Percentiles rank a stretch among this genome's conserved stretches.
phyloP scores from a whole-genome alignment of 169 alveolate species.

The Eimeria tenella region DNA sequence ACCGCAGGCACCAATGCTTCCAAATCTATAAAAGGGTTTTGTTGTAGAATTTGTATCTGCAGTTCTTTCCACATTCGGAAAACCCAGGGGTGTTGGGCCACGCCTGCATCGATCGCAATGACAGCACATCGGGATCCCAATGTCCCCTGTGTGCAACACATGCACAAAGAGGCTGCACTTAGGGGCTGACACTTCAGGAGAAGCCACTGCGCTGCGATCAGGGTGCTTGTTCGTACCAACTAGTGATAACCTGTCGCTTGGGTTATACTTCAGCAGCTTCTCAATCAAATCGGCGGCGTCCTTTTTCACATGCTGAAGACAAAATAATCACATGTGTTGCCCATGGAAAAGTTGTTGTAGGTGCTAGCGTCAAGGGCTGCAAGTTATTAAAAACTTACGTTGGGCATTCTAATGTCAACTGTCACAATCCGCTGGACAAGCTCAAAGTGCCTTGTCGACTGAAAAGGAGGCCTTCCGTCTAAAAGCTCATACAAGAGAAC shows the following conservation, averaged over 20 bases:
- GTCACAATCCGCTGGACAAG: conserved; percentile 80
- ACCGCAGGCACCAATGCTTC: conserved; percentile 15
- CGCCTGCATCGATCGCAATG: conserved; percentile 42
- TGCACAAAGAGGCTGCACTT: background rate
- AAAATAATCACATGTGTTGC: background rate
- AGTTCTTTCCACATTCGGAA: conserved; percentile 69
- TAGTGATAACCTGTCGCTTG: conserved; percentile 68
- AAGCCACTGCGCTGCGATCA: background rate
- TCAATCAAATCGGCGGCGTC: conserved; percentile 77
- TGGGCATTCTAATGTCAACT: conserved; percentile 74
- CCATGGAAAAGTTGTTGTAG: background rate
- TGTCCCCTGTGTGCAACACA: background rate
- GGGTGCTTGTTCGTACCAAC: conserved; percentile 42
- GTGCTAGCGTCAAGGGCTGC: background rate
- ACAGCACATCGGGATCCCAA: background rate
- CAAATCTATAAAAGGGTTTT: conserved; percentile 22
- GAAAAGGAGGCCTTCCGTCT: conserved; percentile 94
- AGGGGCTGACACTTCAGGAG: background rate
- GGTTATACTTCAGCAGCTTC: conserved; percentile 73
- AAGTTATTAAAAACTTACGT: conserved; percentile 3
- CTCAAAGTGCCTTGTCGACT: conserved; percentile 82
- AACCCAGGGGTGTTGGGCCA: conserved; percentile 72
- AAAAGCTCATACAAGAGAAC: conserved; percentile 92
- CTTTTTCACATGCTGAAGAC: conserved; percentile 66
- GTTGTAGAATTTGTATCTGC: conserved; percentile 49